A percentile compares a stretch with the other conserved stretches of the same genome.
These are phyloP conservation scores for Blastocystis sp. DNA, from an alignment of 352 stramenopile species.

Conservation along the genomic window DNA sequence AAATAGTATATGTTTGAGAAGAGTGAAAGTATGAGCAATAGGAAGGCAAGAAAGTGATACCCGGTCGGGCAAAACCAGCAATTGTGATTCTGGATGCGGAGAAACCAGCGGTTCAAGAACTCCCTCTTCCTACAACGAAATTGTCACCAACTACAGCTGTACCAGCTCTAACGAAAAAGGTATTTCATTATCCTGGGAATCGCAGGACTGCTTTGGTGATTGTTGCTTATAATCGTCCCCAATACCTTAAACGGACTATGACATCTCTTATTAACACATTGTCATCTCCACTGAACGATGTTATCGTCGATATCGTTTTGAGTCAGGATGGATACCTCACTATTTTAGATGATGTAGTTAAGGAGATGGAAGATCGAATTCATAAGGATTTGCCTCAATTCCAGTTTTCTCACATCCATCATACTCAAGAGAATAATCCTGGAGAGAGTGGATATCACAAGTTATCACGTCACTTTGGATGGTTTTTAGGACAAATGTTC, in stretches of 20 bases:
- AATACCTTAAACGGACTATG: slow-evolving; percentile 72
- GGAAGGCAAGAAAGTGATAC: not conserved
- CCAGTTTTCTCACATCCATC: slow-evolving; percentile 66
- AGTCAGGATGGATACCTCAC: slow-evolving; percentile 72
- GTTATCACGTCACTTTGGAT: slow-evolving; percentile 74
- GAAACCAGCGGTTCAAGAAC: not conserved
- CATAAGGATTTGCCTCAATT: not conserved
- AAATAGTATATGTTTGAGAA: not conserved
- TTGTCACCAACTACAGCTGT: too few relatives aligned
- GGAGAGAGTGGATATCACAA: slow-evolving; percentile 70
- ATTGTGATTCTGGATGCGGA: not conserved
- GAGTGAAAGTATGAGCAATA: not conserved
- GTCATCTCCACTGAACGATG: slow-evolving; percentile 64
- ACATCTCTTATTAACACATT: slow-evolving; percentile 66
- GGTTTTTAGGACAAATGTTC: slow-evolving; percentile 68
- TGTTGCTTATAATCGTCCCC: slow-evolving; percentile 71
- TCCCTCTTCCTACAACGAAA: not conserved
- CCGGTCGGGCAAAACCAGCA: not conserved
- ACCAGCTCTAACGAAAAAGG: not conserved
- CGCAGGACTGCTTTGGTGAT: slow-evolving; percentile 68
- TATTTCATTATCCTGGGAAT: slow-evolving; percentile 53
- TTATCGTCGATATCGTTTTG: slow-evolving; percentile 71
- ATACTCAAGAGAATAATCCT: slow-evolving; percentile 1
- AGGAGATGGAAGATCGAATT: slow-evolving; percentile 61
- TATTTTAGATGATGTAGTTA: slow-evolving; percentile 67